A percentile compares a stretch with the other conserved stretches of the same genome.
Evolutionary conservation across 73 alveolate genomes (phyloP).

Genomic region (Tetrahymena thermophila): DNA sequence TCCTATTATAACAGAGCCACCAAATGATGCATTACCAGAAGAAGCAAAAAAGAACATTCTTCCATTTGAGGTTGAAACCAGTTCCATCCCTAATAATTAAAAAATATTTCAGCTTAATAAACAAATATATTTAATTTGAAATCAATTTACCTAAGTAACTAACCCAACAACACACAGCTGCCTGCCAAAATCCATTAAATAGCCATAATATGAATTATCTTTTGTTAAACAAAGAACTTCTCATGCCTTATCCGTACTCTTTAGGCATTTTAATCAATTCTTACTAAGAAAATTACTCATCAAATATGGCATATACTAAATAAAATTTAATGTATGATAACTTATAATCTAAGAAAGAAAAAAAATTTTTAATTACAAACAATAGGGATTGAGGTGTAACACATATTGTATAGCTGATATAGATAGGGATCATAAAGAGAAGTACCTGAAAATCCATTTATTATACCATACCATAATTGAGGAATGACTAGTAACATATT

Average conservation of each 20-base stretch:
- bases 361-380: not conserved
- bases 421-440: slow-evolving; percentile 82
- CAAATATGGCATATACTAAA: slow-evolving; percentile 89
- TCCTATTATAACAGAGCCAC: not conserved
- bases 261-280: slow-evolving; percentile 11
- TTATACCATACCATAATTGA: slow-evolving; percentile 68
- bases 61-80: not conserved
- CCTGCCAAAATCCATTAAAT: slow-evolving; percentile 33
- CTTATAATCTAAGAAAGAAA: too few relatives aligned
- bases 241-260: slow-evolving; percentile 9
- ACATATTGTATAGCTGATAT: slow-evolving; percentile 84
- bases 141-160: not conserved
- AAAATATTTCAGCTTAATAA: not conserved
- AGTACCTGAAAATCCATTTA: slow-evolving; percentile 78
- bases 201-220: slow-evolving; percentile 6
- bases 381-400: slow-evolving; percentile 81
- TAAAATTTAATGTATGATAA: not conserved
- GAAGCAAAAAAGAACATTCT: not conserved
- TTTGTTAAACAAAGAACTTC: slow-evolving; percentile 17
- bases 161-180: slow-evolving; percentile 32
- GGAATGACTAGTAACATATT: slow-evolving; percentile 80
- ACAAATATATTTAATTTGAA: not conserved
- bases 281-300: slow-evolving; percentile 52
- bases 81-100: not conserved
- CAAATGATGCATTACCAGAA: not conserved